These are phyloP conservation scores for Phytopythium delawarense DNA, from an alignment of 352 stramenopile species.

Conservation along the genomic window DNA sequence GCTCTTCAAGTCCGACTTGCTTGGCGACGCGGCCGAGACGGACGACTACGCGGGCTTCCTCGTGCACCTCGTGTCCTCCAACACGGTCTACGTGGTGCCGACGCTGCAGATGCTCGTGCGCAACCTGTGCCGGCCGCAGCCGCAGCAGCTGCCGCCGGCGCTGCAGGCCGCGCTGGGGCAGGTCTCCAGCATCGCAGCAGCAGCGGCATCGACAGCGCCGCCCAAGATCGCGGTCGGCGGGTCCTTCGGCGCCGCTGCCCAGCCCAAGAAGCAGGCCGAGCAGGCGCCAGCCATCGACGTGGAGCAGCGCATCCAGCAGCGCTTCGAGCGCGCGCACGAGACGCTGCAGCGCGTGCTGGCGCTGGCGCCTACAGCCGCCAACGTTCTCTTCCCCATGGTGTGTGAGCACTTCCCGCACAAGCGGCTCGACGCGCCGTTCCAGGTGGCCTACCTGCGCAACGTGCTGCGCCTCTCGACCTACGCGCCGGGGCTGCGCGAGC, in stretches of 20 bases:
- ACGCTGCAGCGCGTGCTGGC: conserved; percentile 62
- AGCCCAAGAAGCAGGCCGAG: conserved; percentile 12
- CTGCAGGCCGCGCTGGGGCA: conserved; percentile 16
- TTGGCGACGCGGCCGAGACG: conserved; percentile 49
- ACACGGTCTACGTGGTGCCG: conserved; percentile 77
- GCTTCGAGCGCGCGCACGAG: conserved; percentile 57
- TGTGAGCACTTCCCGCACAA: conserved; percentile 84
- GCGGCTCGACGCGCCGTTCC: conserved; percentile 55
- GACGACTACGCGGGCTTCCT: conserved; percentile 70
- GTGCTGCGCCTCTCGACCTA: conserved; percentile 67
- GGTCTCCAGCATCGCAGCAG: not conserved
- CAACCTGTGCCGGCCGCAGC: conserved; percentile 54
- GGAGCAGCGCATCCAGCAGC: conserved; percentile 48
- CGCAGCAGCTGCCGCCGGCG: conserved; percentile 37
- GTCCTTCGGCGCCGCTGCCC: conserved; percentile 29
- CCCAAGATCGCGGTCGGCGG: conserved; percentile 37
- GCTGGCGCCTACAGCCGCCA: conserved; percentile 70
- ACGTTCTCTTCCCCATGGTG: conserved; percentile 72
- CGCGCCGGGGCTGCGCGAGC: conserved; percentile 65
- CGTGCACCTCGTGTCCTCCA: conserved; percentile 78
- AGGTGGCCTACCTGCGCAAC: conserved; percentile 73
- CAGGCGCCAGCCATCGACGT: conserved; percentile 20
- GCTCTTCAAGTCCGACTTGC: conserved; percentile 79
- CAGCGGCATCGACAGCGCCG: not conserved
- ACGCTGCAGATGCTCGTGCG: conserved; percentile 82